A percentile compares a stretch with the other conserved stretches of the same genome.
phyloP scores from a whole-genome alignment of 805 yeast genomes.

The Nakazawaea molendinolei region DNA sequence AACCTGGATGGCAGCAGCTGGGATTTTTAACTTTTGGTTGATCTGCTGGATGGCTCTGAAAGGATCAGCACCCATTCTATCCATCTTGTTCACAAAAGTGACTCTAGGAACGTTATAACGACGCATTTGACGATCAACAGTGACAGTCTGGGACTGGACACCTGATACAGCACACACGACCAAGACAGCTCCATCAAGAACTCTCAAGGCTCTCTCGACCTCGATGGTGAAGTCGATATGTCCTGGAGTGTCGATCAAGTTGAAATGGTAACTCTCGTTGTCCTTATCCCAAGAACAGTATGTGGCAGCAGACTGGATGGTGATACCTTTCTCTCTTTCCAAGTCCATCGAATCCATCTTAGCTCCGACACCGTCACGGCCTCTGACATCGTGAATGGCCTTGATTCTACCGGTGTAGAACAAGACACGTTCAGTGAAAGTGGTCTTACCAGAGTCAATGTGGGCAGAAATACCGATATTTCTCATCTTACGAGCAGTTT shows the following conservation, averaged over 20 bases:
- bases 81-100: conserved; percentile 97
- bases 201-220: conserved; percentile 97
- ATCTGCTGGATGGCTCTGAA: conserved; percentile 92
- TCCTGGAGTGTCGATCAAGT: conserved; percentile 97
- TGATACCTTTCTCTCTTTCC: conserved; percentile 97
- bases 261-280: conserved; percentile 68
- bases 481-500: conserved; percentile 57
- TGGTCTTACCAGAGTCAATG: conserved; percentile 96
- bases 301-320: conserved; percentile 98
- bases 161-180: conserved; percentile 99
- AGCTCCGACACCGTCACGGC: conserved; percentile 96
- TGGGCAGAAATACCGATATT: conserved; percentile 98
- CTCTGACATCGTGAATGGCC: conserved; percentile 95
- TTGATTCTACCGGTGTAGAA: conserved; percentile 96
- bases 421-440: conserved; percentile 94
- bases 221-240: conserved; percentile 98
- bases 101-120: conserved; percentile 96
- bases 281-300: conserved; percentile 93
- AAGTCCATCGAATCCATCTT: conserved; percentile 99
- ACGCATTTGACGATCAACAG: conserved; percentile 98
- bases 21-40: conserved; percentile 77
- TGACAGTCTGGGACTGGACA: conserved; percentile 96
- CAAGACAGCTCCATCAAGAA: conserved; percentile 94
- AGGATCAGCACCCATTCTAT: conserved; percentile 98
- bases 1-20: conserved; percentile 97